A percentile compares a stretch with the other conserved stretches of the same genome.
Conservation (phyloP, 2,329 filamentous ascomycete species). For the Sporothrix phasma region DNA sequence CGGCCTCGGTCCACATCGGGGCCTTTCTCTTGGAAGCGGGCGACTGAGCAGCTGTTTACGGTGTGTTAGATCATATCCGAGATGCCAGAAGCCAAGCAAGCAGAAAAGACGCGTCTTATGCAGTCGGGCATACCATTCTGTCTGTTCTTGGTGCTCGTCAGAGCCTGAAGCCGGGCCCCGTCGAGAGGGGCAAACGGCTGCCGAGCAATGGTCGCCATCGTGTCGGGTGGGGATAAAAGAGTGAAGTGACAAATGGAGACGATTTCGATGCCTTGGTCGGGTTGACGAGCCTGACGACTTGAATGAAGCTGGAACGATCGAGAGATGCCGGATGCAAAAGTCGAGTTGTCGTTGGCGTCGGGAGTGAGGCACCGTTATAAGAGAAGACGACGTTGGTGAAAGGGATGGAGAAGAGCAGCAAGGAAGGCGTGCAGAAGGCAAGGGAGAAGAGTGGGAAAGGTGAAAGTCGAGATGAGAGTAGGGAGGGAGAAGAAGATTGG, state of each 20-base stretch:
- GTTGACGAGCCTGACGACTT: not conserved
- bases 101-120: not conserved
- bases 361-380: not conserved
- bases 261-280: not conserved
- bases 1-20: constrained; percentile 36
- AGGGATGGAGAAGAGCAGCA: not conserved
- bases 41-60: constrained; percentile 31
- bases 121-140: constrained; percentile 52
- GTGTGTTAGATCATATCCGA: constrained; percentile 1
- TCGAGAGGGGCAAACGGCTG: constrained; percentile 70
- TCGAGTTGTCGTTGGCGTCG: not conserved
- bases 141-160: constrained; percentile 68
- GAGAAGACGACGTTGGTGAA: not conserved
- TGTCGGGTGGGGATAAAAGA: constrained; percentile 15
- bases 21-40: constrained; percentile 49
- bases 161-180: constrained; percentile 55
- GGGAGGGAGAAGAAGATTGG: not conserved
- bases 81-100: not conserved
- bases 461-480: not conserved
- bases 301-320: not conserved
- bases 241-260: not conserved
- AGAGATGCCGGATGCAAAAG: not conserved
- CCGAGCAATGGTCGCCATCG: constrained; percentile 49
- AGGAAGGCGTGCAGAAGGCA: not conserved
- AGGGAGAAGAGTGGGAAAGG: not conserved